Conservation (phyloP, 768 basidiomycete genomes). For the Podaxis mareebaensis region DNA sequence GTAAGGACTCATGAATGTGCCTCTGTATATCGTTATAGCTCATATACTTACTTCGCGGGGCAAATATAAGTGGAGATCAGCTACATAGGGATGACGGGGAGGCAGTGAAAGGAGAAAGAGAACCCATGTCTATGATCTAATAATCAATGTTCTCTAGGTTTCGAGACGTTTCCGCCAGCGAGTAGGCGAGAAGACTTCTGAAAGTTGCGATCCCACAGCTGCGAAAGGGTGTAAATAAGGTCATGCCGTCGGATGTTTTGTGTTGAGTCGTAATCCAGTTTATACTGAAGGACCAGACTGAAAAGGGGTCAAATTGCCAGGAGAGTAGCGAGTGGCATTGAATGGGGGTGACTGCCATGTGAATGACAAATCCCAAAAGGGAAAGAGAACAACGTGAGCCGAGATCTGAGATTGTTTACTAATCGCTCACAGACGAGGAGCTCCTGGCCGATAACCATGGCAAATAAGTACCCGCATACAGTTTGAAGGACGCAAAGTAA, state of each 20-base stretch:
- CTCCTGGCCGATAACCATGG: background rate
- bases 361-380: constrained; percentile 3
- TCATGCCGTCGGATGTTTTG: too few relatives aligned
- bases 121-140: too few relatives aligned
- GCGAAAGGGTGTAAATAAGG: too few relatives aligned
- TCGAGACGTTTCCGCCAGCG: background rate
- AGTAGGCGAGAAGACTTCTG: background rate
- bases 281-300: background rate
- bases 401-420: background rate
- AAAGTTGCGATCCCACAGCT: too few relatives aligned
- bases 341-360: background rate
- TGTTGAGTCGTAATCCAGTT: background rate
- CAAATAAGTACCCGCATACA: background rate
- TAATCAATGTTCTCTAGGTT: background rate
- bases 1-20: too few relatives aligned
- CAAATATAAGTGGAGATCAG: too few relatives aligned
- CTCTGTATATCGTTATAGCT: too few relatives aligned
- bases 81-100: too few relatives aligned
- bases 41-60: too few relatives aligned
- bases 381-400: background rate
- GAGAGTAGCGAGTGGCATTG: background rate
- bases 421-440: background rate
- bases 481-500: background rate
- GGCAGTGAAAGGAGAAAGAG: too few relatives aligned
- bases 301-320: background rate